Conservation (phyloP, 2,329 filamentous ascomycete species). For the Neonectria coccinea region DNA sequence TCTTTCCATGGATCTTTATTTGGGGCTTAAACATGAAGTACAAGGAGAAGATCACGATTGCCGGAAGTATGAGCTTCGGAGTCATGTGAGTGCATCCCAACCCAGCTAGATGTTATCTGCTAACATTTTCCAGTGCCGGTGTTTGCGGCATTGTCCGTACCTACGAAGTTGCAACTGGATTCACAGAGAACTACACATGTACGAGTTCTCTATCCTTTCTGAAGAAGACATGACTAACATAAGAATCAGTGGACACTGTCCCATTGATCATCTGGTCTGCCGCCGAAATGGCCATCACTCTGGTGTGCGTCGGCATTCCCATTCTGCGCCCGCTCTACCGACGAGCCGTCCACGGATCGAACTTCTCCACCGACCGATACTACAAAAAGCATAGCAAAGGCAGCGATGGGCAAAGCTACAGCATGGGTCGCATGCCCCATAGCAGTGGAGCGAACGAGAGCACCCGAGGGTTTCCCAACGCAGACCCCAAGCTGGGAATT, state of each 20-base stretch:
- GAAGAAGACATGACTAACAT: not conserved
- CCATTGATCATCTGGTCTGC: constrained; percentile 52
- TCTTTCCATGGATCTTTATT: constrained; percentile 57
- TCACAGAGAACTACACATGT: constrained; percentile 33
- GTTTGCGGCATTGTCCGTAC: constrained; percentile 33
- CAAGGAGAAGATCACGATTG: constrained; percentile 56
- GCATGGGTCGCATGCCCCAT: constrained; percentile 20
- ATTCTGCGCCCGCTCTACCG: constrained; percentile 53
- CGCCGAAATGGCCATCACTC: constrained; percentile 52
- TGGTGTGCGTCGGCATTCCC: constrained; percentile 55
- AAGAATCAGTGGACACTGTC: constrained; percentile 49
- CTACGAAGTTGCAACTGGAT: constrained; percentile 28
- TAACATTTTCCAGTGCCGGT: constrained; percentile 26
- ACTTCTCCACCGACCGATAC: constrained; percentile 27
- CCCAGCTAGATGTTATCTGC: not conserved
- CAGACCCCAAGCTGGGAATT: constrained; percentile 28
- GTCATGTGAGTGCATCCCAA: constrained; percentile 47
- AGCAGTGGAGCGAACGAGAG: not conserved
- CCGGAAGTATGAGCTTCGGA: constrained; percentile 55
- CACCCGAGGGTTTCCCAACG: constrained; percentile 25
- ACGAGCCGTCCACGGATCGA: constrained; percentile 31
- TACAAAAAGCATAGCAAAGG: constrained; percentile 33
- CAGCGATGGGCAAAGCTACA: constrained; percentile 31
- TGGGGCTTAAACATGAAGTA: constrained; percentile 57
- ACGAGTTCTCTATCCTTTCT: not conserved